phyloP scores from a whole-genome alignment of 2,329 filamentous ascomycete genomes.

The Bisporella sp. region DNA sequence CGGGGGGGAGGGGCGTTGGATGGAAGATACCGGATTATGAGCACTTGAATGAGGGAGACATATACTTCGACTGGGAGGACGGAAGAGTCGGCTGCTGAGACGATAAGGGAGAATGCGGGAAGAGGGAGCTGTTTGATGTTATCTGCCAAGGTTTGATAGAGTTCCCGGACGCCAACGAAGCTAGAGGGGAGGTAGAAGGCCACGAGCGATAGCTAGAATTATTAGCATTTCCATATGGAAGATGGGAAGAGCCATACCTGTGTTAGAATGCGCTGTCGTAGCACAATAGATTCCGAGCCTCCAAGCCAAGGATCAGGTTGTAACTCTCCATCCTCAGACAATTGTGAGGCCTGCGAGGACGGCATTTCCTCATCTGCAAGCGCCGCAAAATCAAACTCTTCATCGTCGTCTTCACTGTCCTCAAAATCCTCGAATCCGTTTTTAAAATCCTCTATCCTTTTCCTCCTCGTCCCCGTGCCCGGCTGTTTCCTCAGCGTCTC shows the following conservation, averaged over 20 bases:
- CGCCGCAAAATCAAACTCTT: constrained; percentile 6
- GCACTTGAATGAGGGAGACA: constrained; percentile 43
- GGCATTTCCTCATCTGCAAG: neutral
- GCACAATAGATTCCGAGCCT: constrained; percentile 20
- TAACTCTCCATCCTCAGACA: constrained; percentile 1
- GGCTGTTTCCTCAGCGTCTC: constrained; percentile 47
- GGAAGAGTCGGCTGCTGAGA: constrained; percentile 31
- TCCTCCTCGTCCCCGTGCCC: constrained; percentile 41
- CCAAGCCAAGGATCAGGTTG: constrained; percentile 17
- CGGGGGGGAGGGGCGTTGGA: constrained; percentile 27
- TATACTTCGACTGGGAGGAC: constrained; percentile 31
- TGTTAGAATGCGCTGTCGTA: constrained; percentile 23
- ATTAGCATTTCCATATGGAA: constrained; percentile 1
- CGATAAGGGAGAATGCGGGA: constrained; percentile 32
- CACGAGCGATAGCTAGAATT: constrained; percentile 20
- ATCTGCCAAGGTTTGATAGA: constrained; percentile 41
- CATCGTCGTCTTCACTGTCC: constrained; percentile 39
- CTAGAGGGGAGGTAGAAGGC: constrained; percentile 37
- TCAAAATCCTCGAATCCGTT: constrained; percentile 13
- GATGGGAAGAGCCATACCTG: constrained; percentile 16
- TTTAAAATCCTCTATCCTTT: constrained; percentile 29
- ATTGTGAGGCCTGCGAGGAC: neutral
- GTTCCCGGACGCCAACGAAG: constrained; percentile 35
- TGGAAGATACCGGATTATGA: constrained; percentile 41
- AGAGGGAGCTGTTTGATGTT: constrained; percentile 31